Conservation (phyloP, 495 filamentous ascomycete genomes). For the Aspergillus egyptiacus region DNA sequence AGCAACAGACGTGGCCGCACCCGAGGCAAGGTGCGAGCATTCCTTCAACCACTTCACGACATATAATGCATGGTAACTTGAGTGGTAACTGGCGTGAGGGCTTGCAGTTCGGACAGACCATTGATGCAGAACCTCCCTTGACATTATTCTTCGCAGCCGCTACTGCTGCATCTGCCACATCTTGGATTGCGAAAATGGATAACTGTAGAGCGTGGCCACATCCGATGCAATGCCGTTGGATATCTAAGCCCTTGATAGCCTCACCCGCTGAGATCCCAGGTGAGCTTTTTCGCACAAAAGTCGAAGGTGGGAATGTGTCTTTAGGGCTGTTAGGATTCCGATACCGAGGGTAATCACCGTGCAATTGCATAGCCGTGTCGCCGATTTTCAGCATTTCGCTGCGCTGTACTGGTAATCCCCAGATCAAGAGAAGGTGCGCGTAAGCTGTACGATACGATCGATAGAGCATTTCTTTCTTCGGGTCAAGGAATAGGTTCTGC, state of each 20-base stretch:
- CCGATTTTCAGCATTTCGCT: constrained; percentile 80
- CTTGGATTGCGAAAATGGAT: constrained; percentile 35
- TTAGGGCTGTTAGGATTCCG: constrained; percentile 22
- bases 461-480: constrained; percentile 53
- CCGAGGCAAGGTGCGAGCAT: constrained; percentile 47
- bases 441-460: constrained; percentile 70
- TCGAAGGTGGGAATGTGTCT: constrained; percentile 21
- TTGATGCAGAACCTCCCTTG: constrained; percentile 17
- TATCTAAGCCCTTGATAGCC: constrained; percentile 29
- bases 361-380: constrained; percentile 13
- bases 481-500: constrained; percentile 63
- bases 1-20: constrained; percentile 49
- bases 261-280: background rate
- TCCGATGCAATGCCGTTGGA: constrained; percentile 40
- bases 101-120: constrained; percentile 33
- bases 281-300: constrained; percentile 11
- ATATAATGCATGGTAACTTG: constrained; percentile 42
- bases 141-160: constrained; percentile 20
- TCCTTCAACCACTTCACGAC: constrained; percentile 40
- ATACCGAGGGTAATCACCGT: constrained; percentile 16
- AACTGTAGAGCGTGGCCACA: constrained; percentile 39
- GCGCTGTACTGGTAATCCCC: constrained; percentile 68
- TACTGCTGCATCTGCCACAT: constrained; percentile 17
- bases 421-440: constrained; percentile 73
- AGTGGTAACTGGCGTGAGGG: constrained; percentile 34